phyloP scores from a whole-genome alignment of 129 eudicot species.

The Arctium lappa region DNA sequence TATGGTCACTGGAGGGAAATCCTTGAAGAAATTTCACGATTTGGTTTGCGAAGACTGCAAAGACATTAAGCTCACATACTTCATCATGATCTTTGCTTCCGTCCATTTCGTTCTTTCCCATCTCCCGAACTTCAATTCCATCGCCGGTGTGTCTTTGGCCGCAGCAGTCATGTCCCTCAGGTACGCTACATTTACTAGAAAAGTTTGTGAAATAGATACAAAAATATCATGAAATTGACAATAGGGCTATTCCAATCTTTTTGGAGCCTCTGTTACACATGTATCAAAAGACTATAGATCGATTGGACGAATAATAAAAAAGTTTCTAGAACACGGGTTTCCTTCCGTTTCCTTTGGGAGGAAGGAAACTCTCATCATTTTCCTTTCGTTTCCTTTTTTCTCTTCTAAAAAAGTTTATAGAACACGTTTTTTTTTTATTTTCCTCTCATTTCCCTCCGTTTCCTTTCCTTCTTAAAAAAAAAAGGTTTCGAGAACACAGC shows the following conservation, averaged over 20 bases:
- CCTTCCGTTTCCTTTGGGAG: no score
- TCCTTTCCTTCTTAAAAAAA: no score
- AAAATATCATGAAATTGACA: neutral
- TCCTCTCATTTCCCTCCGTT: no score
- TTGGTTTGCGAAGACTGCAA: slow-evolving; percentile 41
- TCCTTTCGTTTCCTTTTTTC: no score
- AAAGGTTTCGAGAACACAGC: no score
- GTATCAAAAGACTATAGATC: neutral
- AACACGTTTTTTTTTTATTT: no score
- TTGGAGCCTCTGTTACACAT: neutral
- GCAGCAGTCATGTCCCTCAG: slow-evolving; percentile 73
- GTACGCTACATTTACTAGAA: slow-evolving; percentile 7
- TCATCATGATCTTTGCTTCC: slow-evolving; percentile 66
- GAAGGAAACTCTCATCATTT: no score
- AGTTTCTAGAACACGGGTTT: no score
- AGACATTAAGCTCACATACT: slow-evolving; percentile 45
- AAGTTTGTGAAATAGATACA: neutral
- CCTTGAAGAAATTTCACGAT: slow-evolving; percentile 39
- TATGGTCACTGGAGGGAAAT: slow-evolving; percentile 67
- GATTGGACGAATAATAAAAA: neutral
- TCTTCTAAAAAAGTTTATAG: no score
- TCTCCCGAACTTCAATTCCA: slow-evolving; percentile 65
- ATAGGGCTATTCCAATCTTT: neutral
- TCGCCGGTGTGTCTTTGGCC: slow-evolving; percentile 47
- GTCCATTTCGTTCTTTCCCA: slow-evolving; percentile 64